A percentile compares a stretch with the other conserved stretches of the same genome.
These are phyloP conservation scores for Arabidopsis arenosa DNA, from an alignment of 345 rosid genomes.

Conservation along the genomic window DNA sequence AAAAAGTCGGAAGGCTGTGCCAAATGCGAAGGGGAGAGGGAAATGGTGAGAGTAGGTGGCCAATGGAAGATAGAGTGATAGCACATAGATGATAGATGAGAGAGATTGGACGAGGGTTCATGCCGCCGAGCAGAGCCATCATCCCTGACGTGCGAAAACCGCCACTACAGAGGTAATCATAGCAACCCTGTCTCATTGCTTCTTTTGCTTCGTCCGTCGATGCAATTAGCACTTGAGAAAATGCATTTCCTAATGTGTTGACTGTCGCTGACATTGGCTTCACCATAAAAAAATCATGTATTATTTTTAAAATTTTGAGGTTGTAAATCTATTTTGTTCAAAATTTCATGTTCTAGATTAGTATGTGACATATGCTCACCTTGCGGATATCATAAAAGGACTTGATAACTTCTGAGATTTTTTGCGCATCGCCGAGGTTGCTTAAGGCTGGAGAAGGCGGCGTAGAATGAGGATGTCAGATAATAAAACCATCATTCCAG, in stretches of 20 bases:
- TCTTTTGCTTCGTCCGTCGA: conserved; percentile 45
- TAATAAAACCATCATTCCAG: conserved; percentile 64
- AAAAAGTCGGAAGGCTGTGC: conserved; percentile 43
- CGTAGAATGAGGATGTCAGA: conserved; percentile 61
- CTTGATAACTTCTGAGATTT: conserved; percentile 47
- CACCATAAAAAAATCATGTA: neutral
- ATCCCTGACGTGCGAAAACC: conserved; percentile 38
- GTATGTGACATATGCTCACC: conserved; percentile 37
- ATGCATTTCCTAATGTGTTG: conserved; percentile 48
- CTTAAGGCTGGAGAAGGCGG: conserved; percentile 48
- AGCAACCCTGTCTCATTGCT: conserved; percentile 50
- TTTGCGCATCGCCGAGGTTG: conserved; percentile 48
- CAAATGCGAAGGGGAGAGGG: conserved; percentile 47
- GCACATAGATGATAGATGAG: conserved; percentile 43
- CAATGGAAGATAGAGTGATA: conserved; percentile 40
- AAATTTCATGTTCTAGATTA: neutral
- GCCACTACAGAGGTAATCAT: conserved; percentile 42
- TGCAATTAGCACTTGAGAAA: conserved; percentile 44
- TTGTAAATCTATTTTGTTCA: neutral
- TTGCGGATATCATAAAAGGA: conserved; percentile 58
- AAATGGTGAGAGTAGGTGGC: conserved; percentile 43
- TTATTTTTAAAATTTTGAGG: neutral
- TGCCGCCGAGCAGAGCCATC: conserved; percentile 45
- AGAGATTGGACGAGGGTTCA: conserved; percentile 47
- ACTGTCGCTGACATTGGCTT: conserved; percentile 52